These are phyloP conservation scores for Trypanosoma vivax DNA, from an alignment of 208 protist species.

Conservation along the genomic window DNA sequence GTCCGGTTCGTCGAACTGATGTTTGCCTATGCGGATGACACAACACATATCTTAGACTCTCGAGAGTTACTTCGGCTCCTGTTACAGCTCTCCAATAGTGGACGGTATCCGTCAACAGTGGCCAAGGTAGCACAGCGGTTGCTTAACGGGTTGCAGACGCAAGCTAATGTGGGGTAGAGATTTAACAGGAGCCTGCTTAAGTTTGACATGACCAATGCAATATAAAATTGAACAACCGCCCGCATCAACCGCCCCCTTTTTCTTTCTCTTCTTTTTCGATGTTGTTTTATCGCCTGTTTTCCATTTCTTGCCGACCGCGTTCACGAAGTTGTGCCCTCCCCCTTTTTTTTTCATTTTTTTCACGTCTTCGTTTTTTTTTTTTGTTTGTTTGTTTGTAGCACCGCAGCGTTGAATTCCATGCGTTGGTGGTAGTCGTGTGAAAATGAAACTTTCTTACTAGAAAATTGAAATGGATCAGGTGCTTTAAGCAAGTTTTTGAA, in stretches of 20 bases:
- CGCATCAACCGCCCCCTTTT: too few species aligned
- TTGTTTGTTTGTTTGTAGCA: too few species aligned
- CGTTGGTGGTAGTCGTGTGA: background rate
- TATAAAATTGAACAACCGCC: background rate
- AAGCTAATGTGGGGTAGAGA: slow-evolving; percentile 15
- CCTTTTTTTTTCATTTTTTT: background rate
- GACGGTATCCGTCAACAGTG: background rate
- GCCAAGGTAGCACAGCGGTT: slow-evolving; percentile 12
- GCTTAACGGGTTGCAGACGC: slow-evolving; percentile 18
- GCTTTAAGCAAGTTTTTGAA: too few species aligned
- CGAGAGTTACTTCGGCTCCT: slow-evolving; percentile 11
- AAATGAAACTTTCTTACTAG: background rate
- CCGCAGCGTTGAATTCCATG: too few species aligned
- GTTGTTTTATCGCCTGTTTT: too few species aligned
- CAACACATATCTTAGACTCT: slow-evolving; percentile 15
- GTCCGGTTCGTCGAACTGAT: slow-evolving; percentile 22
- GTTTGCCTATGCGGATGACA: slow-evolving; percentile 10
- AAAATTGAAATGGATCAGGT: too few species aligned
- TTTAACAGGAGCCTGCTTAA: background rate
- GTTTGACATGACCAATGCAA: background rate
- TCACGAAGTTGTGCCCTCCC: too few species aligned
- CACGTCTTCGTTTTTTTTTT: background rate
- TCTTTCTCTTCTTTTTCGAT: too few species aligned
- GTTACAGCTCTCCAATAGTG: slow-evolving; percentile 3
- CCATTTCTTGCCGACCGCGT: too few species aligned